Evolutionary conservation across 257 asterid species (phyloP).

Genomic region (Scutellaria baicalensis): DNA sequence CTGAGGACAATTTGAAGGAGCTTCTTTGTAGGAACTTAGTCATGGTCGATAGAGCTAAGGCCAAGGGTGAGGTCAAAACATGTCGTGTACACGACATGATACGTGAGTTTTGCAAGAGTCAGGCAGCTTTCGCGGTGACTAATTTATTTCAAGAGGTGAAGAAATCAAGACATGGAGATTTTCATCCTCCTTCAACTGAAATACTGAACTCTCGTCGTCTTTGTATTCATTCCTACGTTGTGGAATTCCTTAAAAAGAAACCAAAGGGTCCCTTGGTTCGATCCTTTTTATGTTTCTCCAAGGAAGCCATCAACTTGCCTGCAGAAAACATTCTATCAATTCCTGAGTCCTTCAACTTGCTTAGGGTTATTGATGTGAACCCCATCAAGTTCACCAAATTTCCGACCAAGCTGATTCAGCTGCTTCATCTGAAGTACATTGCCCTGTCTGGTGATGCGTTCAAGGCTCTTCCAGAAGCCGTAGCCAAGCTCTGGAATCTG

Average conservation of each 20-base stretch:
- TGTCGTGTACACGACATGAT: conserved; percentile 50
- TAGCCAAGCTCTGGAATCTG: conserved; percentile 20
- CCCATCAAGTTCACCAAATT: conserved; percentile 20
- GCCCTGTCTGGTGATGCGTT: conserved; percentile 17
- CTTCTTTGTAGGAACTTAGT: conserved; percentile 36
- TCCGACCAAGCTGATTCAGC: conserved; percentile 9
- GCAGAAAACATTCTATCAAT: conserved; percentile 15
- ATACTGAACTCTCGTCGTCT: conserved; percentile 27
- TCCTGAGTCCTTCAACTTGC: conserved; percentile 31
- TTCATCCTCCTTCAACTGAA: conserved; percentile 9
- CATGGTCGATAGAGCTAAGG: conserved; percentile 27
- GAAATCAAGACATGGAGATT: conserved; percentile 8
- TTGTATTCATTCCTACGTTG: conserved; percentile 31
- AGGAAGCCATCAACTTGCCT: conserved; percentile 9
- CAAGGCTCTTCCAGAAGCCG: conserved; percentile 14
- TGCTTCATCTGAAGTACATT: conserved; percentile 24
- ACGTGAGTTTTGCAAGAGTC: conserved; percentile 39
- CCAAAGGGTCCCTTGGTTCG: conserved; percentile 27
- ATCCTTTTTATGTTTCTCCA: conserved; percentile 33
- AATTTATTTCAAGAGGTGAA: conserved; percentile 37
- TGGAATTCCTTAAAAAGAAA: conserved; percentile 15
- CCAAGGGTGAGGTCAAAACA: conserved; percentile 28
- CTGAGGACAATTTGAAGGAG: conserved; percentile 34
- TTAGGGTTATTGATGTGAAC: conserved; percentile 16
- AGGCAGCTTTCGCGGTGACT: conserved; percentile 19